phyloP scores from a whole-genome alignment of 768 basidiomycete genomes.

The Pulveroboletus sp. region DNA sequence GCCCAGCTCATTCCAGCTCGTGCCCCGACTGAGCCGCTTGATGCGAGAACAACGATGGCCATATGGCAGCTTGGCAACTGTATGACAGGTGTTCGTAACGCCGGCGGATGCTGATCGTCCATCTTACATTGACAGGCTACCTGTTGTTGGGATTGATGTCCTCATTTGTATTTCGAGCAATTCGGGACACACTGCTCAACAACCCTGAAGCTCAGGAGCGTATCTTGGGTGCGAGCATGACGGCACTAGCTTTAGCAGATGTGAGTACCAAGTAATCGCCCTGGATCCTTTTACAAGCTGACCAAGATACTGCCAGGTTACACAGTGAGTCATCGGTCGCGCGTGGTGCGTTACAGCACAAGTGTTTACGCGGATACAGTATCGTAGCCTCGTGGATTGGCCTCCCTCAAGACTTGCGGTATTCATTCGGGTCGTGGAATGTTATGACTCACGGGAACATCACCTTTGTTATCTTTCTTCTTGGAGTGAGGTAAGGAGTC shows the following conservation, averaged over 20 bases:
- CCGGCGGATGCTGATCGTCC: background rate
- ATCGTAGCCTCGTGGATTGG: slow-evolving; percentile 54
- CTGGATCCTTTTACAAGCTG: background rate
- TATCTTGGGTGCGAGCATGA: slow-evolving; percentile 60
- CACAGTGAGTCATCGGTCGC: slow-evolving; percentile 48
- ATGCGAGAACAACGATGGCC: slow-evolving; percentile 55
- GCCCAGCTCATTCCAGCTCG: slow-evolving; percentile 56
- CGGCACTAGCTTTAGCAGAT: slow-evolving; percentile 67
- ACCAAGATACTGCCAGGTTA: slow-evolving; percentile 38
- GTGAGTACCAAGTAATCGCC: slow-evolving; percentile 38
- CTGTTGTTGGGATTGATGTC: slow-evolving; percentile 62
- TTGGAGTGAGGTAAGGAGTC: slow-evolving; percentile 48
- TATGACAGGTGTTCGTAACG: slow-evolving; percentile 26
- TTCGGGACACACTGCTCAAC: slow-evolving; percentile 55
- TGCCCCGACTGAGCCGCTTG: slow-evolving; percentile 31
- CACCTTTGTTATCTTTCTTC: slow-evolving; percentile 55
- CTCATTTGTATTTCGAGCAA: slow-evolving; percentile 63
- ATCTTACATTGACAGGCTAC: slow-evolving; percentile 44
- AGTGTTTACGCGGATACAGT: slow-evolving; percentile 35
- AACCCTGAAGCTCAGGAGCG: slow-evolving; percentile 65
- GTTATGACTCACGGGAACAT: slow-evolving; percentile 76
- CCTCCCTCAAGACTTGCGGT: slow-evolving; percentile 56
- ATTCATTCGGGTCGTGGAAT: slow-evolving; percentile 58
- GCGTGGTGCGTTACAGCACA: background rate
- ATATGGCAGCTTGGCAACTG: slow-evolving; percentile 71